Evolutionary conservation across 2,329 filamentous ascomycete species (phyloP).

Genomic region (Microsporum audouinii): DNA sequence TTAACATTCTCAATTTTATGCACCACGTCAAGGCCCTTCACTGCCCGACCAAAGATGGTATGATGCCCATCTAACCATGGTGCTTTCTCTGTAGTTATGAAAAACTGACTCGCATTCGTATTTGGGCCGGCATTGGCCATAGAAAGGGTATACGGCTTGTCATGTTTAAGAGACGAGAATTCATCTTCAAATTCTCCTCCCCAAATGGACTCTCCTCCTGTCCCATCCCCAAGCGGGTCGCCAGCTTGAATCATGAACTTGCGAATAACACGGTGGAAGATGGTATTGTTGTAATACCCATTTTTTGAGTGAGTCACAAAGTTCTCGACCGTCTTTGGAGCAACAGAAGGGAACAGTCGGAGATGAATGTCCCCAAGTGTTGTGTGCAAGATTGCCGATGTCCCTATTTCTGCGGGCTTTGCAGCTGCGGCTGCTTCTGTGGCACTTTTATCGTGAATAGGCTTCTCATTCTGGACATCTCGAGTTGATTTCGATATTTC

Average conservation of each 20-base stretch:
- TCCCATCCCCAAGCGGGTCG: constrained; percentile 78
- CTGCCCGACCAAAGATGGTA: constrained; percentile 85
- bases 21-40: constrained; percentile 84
- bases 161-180: constrained; percentile 80
- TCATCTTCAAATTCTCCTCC: constrained; percentile 88
- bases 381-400: constrained; percentile 76
- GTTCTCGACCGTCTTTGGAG: constrained; percentile 92
- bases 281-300: constrained; percentile 94
- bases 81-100: constrained; percentile 96
- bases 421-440: constrained; percentile 39
- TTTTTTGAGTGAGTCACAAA: constrained; percentile 83
- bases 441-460: constrained; percentile 50
- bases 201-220: constrained; percentile 86
- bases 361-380: constrained; percentile 89
- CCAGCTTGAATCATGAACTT: constrained; percentile 96
- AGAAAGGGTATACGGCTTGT: constrained; percentile 89
- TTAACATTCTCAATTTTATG: constrained; percentile 89
- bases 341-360: constrained; percentile 81
- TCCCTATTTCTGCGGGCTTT: constrained; percentile 61
- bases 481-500: constrained; percentile 72
- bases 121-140: constrained; percentile 97
- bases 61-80: constrained; percentile 95
- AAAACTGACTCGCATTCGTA: constrained; percentile 94
- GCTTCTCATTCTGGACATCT: constrained; percentile 92
- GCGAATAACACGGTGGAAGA: constrained; percentile 92